A percentile compares a stretch with the other conserved stretches of the same genome.
Conservation (phyloP, 768 basidiomycete genomes). For the Lentinus tigrinus region DNA sequence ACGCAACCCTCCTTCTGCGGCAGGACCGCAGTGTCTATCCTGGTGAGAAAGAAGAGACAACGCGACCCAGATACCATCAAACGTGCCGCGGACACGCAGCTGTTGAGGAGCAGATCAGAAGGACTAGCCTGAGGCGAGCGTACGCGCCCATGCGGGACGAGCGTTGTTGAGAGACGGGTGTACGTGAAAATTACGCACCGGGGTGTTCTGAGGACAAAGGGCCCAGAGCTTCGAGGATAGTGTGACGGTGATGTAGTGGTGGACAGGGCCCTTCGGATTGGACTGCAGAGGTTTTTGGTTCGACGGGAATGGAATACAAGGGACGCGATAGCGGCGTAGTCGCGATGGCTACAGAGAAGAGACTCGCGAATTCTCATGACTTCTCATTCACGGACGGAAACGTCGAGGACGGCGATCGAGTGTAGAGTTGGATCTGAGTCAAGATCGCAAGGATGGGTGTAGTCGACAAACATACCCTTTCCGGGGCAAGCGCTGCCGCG, state of each 20-base stretch:
- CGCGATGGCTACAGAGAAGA: slow-evolving; percentile 14
- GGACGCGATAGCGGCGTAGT: background rate
- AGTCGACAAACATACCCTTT: slow-evolving; percentile 18
- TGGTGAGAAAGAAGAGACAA: background rate
- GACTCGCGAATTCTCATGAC: background rate
- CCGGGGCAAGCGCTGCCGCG: slow-evolving; percentile 4
- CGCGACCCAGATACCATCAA: background rate
- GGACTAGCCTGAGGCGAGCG: background rate
- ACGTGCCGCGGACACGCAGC: slow-evolving; percentile 1
- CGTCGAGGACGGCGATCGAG: background rate
- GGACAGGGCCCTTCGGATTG: background rate
- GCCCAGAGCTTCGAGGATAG: slow-evolving; percentile 1
- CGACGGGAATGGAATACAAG: slow-evolving; percentile 13
- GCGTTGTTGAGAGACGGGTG: background rate
- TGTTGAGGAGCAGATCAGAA: slow-evolving; percentile 2
- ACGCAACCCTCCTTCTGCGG: too few relatives aligned
- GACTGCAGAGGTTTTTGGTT: background rate
- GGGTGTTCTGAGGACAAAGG: slow-evolving; percentile 8
- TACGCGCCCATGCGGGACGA: background rate
- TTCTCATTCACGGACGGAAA: background rate
- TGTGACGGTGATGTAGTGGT: background rate
- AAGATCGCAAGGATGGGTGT: slow-evolving; percentile 9
- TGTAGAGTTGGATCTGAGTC: slow-evolving; percentile 7
- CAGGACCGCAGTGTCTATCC: too few relatives aligned
- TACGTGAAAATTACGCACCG: background rate